Conservation (phyloP, 75 land plant species). For the Picea glauca region DNA sequence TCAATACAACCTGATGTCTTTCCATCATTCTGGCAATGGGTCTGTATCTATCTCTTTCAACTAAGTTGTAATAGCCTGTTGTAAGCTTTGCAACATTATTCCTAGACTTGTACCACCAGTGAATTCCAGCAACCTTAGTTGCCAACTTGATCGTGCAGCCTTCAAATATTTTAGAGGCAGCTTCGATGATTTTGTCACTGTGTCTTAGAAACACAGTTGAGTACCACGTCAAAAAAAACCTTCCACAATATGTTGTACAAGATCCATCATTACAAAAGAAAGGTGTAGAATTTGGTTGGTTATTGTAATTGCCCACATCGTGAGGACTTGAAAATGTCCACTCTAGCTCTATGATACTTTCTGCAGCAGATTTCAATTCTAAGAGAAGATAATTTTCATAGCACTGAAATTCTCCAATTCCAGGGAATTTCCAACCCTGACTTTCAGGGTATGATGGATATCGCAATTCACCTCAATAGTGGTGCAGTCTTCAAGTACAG, state of each 20-base stretch:
- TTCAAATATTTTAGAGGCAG: conserved; percentile 44
- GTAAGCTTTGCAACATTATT: conserved; percentile 78
- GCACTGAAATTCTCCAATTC: too few species aligned
- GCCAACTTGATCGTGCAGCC: conserved; percentile 54
- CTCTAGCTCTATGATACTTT: conserved; percentile 41
- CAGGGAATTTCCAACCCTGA: too few species aligned
- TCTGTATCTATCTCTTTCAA: conserved; percentile 59
- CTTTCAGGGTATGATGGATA: too few species aligned
- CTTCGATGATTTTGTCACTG: conserved; percentile 71
- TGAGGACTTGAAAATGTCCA: conserved; percentile 41
- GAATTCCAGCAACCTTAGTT: too few species aligned
- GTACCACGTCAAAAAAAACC: conserved; percentile 79
- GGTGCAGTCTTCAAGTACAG: too few species aligned
- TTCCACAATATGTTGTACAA: conserved; percentile 47
- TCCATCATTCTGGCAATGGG: conserved; percentile 50
- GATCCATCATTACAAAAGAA: conserved; percentile 57
- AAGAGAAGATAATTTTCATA: conserved; percentile 63
- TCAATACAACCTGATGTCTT: conserved; percentile 52
- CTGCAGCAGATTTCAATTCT: conserved; percentile 51
- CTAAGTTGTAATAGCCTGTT: conserved; percentile 59
- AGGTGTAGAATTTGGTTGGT: conserved; percentile 41
- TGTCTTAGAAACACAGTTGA: conserved; percentile 57
- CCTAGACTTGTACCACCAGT: too few species aligned
- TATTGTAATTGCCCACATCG: conserved; percentile 68
- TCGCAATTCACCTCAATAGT: too few species aligned